Evolutionary conservation across 1,139 yeast genomes (phyloP), one percentile per base, ranked within the genome.

Genomic region (Suhomyces atakaporum): DNA sequence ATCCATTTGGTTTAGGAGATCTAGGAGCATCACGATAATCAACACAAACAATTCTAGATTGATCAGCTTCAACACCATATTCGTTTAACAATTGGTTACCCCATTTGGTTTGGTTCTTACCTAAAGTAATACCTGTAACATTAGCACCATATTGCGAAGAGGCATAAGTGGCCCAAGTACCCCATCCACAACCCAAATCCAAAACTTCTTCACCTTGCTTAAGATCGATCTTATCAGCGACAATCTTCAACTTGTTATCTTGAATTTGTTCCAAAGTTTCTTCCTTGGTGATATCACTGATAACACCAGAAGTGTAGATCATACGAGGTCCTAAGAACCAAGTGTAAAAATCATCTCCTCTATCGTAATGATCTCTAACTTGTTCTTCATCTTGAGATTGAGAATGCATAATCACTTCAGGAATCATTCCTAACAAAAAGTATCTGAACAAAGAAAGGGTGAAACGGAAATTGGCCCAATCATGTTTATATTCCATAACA

Each of bases 161-260:
- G 25, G 95, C 90, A 62, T 70, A 87, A 27, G 94, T 75, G 34
- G 95, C 88, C 62, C 90, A 75, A 40, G 96, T 85, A 59, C 97
- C 97, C 97, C 97, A 88, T 49, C 97, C 96, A 67, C 96, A 88
- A 42, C 96, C 96, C 46, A 88, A 70, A 59, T 88, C 97, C 48
- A 88, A 78, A 58, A 87, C 73, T 38, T 69, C 69, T 47, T 88
- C 96, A 49, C 86, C 94, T 51, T 78, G 56, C 56, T 80, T 59
- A 54, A 88, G 73, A 46, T 77, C 86, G 49, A 87, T 82, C 70
- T 89, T 88, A 63, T 86, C 95, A 58, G 95, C 90, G 40, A 88
- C 95, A 54, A 84, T 69, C 54, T 84, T 83, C 61, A 88, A 74
- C 69, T 89, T 88, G 74, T 88, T 88, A 66, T 88, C 97, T 69